phyloP scores from a whole-genome alignment of 306 rosid genomes.

The Echinosophora koreensis region DNA sequence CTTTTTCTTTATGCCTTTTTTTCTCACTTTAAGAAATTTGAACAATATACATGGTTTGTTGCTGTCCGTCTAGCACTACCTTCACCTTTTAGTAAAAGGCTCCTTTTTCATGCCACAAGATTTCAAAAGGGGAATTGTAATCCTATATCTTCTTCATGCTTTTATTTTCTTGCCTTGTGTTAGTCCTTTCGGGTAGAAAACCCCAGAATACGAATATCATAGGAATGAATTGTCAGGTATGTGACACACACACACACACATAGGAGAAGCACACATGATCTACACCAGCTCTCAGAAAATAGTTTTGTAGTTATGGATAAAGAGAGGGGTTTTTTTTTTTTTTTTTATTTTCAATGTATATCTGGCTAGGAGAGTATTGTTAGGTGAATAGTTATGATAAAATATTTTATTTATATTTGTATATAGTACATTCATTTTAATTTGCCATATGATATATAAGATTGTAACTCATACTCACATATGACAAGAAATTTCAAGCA shows the following conservation, averaged over 20 bases:
- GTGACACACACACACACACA: background rate
- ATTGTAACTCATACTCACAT: no score
- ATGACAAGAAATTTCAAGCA: no score
- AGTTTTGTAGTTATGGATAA: no score
- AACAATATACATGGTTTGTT: slow-evolving; percentile 14
- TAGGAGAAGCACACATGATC: background rate
- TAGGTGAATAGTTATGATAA: no score
- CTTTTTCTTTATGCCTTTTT: slow-evolving; percentile 15
- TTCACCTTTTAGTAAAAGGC: slow-evolving; percentile 33
- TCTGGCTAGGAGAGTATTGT: no score
- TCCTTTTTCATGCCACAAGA: slow-evolving; percentile 15
- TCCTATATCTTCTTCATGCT: slow-evolving; percentile 7
- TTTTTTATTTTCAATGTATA: no score
- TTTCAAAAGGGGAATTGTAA: slow-evolving; percentile 20
- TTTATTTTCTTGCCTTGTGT: slow-evolving; percentile 18
- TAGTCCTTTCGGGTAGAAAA: background rate
- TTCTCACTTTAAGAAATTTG: slow-evolving; percentile 36
- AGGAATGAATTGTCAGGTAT: background rate
- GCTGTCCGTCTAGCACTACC: slow-evolving; percentile 12
- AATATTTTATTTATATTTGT: no score
- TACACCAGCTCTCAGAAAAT: background rate
- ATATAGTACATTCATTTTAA: no score
- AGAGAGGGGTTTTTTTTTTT: no score
- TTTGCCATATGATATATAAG: no score
- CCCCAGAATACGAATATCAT: background rate